Conservation (phyloP, 805 yeast genomes). For the Yamadazyma kitorensis region DNA sequence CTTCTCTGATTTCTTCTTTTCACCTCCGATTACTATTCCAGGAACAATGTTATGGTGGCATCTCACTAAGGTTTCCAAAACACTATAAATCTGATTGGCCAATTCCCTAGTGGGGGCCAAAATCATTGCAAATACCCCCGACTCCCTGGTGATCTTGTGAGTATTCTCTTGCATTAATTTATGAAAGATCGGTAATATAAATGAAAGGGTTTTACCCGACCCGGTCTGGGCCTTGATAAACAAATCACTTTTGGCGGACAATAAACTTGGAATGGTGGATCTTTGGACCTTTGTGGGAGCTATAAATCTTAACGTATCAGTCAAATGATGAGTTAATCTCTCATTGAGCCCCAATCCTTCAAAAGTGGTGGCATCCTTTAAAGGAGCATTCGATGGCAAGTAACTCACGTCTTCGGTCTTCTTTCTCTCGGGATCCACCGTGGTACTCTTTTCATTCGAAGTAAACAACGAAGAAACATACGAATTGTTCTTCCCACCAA, state of each 20-base stretch:
- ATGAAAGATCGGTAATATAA: constrained; percentile 77
- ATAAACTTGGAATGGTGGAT: constrained; percentile 62
- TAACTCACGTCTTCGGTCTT: constrained; percentile 23
- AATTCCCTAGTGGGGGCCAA: constrained; percentile 94
- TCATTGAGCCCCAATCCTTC: constrained; percentile 66
- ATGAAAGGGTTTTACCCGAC: constrained; percentile 93
- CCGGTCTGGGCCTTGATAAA: constrained; percentile 98
- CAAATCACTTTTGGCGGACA: constrained; percentile 49
- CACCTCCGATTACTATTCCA: constrained; percentile 97
- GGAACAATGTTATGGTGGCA: constrained; percentile 90
- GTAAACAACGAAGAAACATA: constrained; percentile 83
- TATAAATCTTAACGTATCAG: constrained; percentile 50
- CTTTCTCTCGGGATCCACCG: constrained; percentile 49
- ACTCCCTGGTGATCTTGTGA: constrained; percentile 49
- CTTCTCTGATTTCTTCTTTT: constrained; percentile 94
- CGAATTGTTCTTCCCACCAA: constrained; percentile 57
- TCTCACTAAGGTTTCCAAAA: constrained; percentile 66
- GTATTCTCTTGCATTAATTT: constrained; percentile 55
- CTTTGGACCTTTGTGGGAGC: constrained; percentile 89
- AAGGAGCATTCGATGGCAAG: constrained; percentile 83
- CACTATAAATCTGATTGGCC: constrained; percentile 85
- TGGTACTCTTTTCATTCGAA: constrained; percentile 46
- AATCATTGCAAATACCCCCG: constrained; percentile 87
- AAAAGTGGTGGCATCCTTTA: constrained; percentile 66
- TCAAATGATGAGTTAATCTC: constrained; percentile 51